These are phyloP conservation scores for Nepenthes gracilis DNA, from an alignment of 148 eudicot species.

Conservation along the genomic window DNA sequence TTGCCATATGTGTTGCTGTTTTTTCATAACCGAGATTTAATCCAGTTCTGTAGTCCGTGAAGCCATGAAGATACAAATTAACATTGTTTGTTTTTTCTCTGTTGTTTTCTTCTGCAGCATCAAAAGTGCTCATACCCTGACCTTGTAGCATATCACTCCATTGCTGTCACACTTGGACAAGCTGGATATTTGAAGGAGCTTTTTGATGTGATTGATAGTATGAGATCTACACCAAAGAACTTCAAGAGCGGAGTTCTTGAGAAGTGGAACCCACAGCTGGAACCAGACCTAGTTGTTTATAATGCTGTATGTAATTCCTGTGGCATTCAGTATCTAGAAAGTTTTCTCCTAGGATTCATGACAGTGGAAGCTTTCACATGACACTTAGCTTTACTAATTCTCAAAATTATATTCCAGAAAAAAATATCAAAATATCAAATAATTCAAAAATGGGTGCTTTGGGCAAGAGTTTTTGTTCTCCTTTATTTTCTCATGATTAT, in stretches of 20 bases:
- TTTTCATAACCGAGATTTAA: background rate
- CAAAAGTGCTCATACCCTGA: slow-evolving; percentile 75
- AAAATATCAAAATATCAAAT: too few species aligned
- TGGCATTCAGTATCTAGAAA: background rate
- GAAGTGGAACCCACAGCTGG: slow-evolving; percentile 79
- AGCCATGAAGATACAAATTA: background rate
- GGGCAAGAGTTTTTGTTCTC: too few species aligned
- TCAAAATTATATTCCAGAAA: too few species aligned
- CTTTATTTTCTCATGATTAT: too few species aligned
- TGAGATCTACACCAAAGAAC: slow-evolving; percentile 73
- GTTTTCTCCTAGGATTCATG: background rate
- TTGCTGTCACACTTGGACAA: slow-evolving; percentile 96
- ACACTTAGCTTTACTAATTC: background rate
- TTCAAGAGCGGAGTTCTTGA: slow-evolving; percentile 35
- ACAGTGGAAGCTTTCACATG: background rate
- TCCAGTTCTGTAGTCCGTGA: background rate
- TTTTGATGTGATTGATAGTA: slow-evolving; percentile 81
- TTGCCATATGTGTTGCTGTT: slow-evolving; percentile 1
- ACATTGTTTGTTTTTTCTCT: background rate
- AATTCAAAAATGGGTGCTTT: too few species aligned
- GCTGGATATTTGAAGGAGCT: slow-evolving; percentile 91
- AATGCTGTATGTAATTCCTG: slow-evolving; percentile 59
- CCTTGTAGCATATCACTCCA: slow-evolving; percentile 67
- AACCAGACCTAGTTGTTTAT: slow-evolving; percentile 71
- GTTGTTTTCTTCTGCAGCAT: slow-evolving; percentile 32